Conservation (phyloP, 768 basidiomycete species). For the Mycena floridula region DNA sequence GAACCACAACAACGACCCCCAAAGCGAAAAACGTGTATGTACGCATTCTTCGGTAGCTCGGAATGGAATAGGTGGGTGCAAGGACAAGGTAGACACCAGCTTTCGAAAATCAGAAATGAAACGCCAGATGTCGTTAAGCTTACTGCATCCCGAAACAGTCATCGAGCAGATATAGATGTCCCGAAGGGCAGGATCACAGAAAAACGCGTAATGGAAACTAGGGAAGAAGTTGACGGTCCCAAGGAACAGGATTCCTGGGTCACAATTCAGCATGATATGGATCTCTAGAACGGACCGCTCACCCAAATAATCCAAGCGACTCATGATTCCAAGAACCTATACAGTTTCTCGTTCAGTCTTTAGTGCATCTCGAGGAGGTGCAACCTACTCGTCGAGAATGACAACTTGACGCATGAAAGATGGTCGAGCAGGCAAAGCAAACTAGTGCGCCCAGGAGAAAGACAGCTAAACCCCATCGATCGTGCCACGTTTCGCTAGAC, state of each 20-base stretch:
- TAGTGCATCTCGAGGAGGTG: too few relatives aligned
- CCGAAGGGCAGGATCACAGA: conserved; percentile 2
- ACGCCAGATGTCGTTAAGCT: neutral
- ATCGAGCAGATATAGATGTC: conserved; percentile 6
- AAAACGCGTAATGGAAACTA: conserved; percentile 10
- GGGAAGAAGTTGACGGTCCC: conserved; percentile 10
- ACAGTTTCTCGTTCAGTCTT: too few relatives aligned
- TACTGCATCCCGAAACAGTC: conserved; percentile 5
- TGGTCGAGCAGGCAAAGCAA: conserved; percentile 4
- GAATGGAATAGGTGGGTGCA: conserved; percentile 4
- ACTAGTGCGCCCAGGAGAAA: conserved; percentile 5
- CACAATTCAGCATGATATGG: neutral
- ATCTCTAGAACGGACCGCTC: neutral
- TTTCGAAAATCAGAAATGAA: neutral
- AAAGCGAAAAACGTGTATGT: conserved; percentile 11
- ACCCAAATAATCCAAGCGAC: conserved; percentile 10
- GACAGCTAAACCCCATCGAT: neutral
- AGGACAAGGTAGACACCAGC: conserved; percentile 8
- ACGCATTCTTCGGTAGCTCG: conserved; percentile 5
- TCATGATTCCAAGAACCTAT: conserved; percentile 8
- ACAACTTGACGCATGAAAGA: conserved; percentile 7
- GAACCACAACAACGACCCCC: conserved; percentile 4
- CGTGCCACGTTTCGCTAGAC: too few relatives aligned
- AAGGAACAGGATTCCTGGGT: conserved; percentile 7
- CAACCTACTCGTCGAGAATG: conserved; percentile 5